Base-by-base conservation (phyloP, 768 basidiomycete genomes). In the Lactarius hengduanensis region DNA sequence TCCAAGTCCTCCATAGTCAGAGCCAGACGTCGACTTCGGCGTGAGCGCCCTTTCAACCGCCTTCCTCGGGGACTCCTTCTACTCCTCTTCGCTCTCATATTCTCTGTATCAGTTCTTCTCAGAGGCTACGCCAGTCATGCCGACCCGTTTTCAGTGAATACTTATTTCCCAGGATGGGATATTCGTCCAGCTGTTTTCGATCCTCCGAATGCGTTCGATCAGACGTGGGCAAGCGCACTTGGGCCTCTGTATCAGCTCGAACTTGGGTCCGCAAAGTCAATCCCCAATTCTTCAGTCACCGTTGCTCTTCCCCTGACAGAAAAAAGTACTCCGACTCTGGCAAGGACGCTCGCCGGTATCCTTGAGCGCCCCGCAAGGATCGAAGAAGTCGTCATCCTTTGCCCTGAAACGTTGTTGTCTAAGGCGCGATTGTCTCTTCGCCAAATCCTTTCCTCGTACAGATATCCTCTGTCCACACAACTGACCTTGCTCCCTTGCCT, bases 191-290 rank as follows among this genome's bases (percentile, higher is more conserved):
- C 57, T 56, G 26, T 47, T 26, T 59, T 36, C n/a, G 28, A 55
- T 36, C 45, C 57, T 4, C 41, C 32, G 13, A 38, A 15, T n/a
- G 6, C 32, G 43, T 7, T 7, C 11, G 55, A 45, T 7, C 41
- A 41, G 10, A 28, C 16, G 8, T 40, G 22, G 20, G 26, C 26
- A 2, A 41, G 40, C 9, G 6, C 41, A 6, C 53, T 58, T 18
- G 70, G 69, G 40, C 62, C 62, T 40, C 34, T 69, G 32, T 70
- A 70, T 58, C 32, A 34, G 28, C 68, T 70, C 38, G 70, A 71
- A 41, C 65, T 71, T 38, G 36, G 65, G 26, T 63, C 58, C 32
- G 62, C 60, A 20, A 65, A 59, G 38, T n/a, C 56, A 5, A 26
- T 36, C 43, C 45, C 53, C 26, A 68, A 67, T 22, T 45, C 53